These are phyloP conservation scores for Paraconiothyrium sp. DNA, from an alignment of 2,329 filamentous ascomycete species.

Conservation along the genomic window DNA sequence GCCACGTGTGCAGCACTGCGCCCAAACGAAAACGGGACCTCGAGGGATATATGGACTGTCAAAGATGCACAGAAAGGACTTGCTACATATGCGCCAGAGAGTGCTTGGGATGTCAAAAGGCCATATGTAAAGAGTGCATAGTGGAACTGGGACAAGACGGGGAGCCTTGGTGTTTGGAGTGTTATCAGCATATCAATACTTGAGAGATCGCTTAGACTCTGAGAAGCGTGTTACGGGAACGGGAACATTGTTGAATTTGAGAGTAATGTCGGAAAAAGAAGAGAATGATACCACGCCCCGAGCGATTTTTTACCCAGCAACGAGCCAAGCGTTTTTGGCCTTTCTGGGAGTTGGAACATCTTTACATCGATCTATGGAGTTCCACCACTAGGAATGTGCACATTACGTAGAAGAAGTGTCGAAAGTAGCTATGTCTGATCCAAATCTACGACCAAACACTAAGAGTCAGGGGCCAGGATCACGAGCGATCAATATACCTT, in stretches of 20 bases:
- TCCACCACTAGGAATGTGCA: neutral
- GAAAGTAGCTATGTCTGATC: neutral
- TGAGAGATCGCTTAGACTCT: constrained; percentile 10
- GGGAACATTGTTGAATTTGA: neutral
- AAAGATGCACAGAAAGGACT: constrained; percentile 68
- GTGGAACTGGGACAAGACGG: constrained; percentile 71
- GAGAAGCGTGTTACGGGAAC: neutral
- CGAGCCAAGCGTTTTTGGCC: neutral
- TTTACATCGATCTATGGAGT: neutral
- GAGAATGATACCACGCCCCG: neutral
- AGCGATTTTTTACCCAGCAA: neutral
- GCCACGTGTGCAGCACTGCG: constrained; percentile 73
- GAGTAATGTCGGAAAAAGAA: neutral
- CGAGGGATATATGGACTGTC: constrained; percentile 72
- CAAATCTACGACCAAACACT: neutral
- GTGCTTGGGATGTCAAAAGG: constrained; percentile 64
- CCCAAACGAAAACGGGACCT: constrained; percentile 73
- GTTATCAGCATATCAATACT: constrained; percentile 48
- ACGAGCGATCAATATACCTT: neutral
- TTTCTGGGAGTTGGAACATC: neutral
- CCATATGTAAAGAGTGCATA: constrained; percentile 74
- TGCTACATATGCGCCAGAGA: constrained; percentile 75
- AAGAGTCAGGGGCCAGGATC: neutral
- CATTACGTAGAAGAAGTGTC: neutral
- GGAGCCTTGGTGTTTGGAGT: constrained; percentile 73